Base-by-base conservation (phyloP, 2,329 filamentous ascomycete species). In the Chaetomiaceae sp. region DNA sequence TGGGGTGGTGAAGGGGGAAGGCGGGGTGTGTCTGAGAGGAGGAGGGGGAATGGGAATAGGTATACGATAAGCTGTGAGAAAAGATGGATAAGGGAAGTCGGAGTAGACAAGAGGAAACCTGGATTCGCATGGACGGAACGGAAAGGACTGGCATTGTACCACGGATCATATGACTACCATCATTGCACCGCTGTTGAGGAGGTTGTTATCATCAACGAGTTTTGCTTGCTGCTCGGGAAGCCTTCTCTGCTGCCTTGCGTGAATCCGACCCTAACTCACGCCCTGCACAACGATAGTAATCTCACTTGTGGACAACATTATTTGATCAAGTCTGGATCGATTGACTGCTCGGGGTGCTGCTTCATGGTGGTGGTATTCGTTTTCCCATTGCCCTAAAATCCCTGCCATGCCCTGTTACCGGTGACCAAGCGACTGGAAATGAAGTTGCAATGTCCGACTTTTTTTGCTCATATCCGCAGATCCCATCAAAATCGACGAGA, bases 311-410 rank as follows among this genome's bases (percentile, higher is more conserved):
- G 25, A 20, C 29, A 25, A 38, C 15, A 40, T 20, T 4, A 29
- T 27, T 8, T 38, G 6, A 36, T 29, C 43, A 48, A 46, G 46
- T 49, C 53, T 58, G 57, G 45, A 43, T 57, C 42, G 27, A 54
- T 55, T 57, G 47, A 49, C 49, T 27, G 51, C 47, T 47, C 38
- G 54, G 48, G 48, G 42, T 46, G 59, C 49, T 58, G 43, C 34
- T 11, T 53, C 33, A 44, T 56, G 47, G 46, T 60, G 53, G 54
- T 57, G 55, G 57, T 63, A 55, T 57, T 59, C 14, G 44, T 48
- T 61, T 61, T 61, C 56, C 55, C 61, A 48, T 60, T 61, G 54
- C 59, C 59, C 55, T 59, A 58, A 50, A 57, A 54, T 56, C 61
- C 49, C 39, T 55, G 50, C 56, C 55, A 49, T 55, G 53, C 47